Conservation (phyloP, 805 yeast genomes). For the baker's yeast (Saccharomyces cerevisiae) region DNA sequence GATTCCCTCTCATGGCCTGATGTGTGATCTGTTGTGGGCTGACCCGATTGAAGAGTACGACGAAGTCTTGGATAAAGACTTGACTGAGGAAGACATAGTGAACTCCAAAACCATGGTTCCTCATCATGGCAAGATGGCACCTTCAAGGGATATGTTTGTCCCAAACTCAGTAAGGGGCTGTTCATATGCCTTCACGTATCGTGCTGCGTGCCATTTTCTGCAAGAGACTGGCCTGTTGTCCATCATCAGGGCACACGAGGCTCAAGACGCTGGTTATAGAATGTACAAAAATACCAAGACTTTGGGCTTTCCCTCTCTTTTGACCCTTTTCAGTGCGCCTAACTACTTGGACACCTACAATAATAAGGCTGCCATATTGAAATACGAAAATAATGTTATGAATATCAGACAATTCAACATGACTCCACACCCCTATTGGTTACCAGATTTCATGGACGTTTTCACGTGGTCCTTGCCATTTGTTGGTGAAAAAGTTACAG, state of each 20-base stretch:
- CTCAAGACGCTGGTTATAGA: slow-evolving; percentile 94
- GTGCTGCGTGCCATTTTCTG: slow-evolving; percentile 71
- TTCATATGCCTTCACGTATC: slow-evolving; percentile 80
- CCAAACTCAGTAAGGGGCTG: slow-evolving; percentile 82
- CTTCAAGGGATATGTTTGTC: slow-evolving; percentile 32
- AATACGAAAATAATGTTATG: slow-evolving; percentile 87
- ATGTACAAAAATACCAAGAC: slow-evolving; percentile 81
- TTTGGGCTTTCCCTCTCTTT: slow-evolving; percentile 80
- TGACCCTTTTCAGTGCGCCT: slow-evolving; percentile 92
- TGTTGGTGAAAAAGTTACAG: slow-evolving; percentile 93
- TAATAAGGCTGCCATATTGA: slow-evolving; percentile 90
- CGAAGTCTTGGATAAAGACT: slow-evolving; percentile 39
- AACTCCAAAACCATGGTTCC: slow-evolving; percentile 13
- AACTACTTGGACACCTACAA: slow-evolving; percentile 87
- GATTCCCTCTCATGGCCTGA: slow-evolving; percentile 87
- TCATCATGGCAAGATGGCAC: neutral
- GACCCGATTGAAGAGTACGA: slow-evolving; percentile 92
- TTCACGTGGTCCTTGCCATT: slow-evolving; percentile 96
- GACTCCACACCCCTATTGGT: slow-evolving; percentile 93
- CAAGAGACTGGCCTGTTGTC: slow-evolving; percentile 70
- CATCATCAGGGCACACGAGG: slow-evolving; percentile 94
- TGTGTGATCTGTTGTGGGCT: slow-evolving; percentile 94
- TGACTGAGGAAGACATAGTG: slow-evolving; percentile 4
- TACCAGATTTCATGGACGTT: slow-evolving; percentile 95
- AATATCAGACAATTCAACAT: slow-evolving; percentile 90